Conservation (phyloP, 371 early-diverging fungal genomes). For the Mucor piriformis region DNA sequence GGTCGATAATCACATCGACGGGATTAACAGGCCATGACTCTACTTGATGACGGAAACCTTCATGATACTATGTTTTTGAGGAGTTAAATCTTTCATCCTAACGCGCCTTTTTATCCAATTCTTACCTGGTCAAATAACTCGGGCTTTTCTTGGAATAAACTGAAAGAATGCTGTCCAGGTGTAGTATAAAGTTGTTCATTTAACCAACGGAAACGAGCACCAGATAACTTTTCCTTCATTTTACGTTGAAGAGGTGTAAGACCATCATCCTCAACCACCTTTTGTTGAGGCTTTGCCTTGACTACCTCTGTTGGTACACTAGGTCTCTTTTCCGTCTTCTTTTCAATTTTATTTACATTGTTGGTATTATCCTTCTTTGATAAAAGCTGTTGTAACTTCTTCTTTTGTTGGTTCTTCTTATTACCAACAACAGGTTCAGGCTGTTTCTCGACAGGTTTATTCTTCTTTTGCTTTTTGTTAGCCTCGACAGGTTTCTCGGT, state of each 20-base stretch:
- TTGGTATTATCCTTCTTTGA: constrained; percentile 13
- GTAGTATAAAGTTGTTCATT: constrained; percentile 96
- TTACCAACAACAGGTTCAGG: constrained; percentile 2
- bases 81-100: not conserved
- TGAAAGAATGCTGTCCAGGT: constrained; percentile 72
- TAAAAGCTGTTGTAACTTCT: constrained; percentile 31
- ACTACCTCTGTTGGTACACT: not conserved
- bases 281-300: not conserved
- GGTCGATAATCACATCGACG: constrained; percentile 82
- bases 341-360: not conserved
- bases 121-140: constrained; percentile 86
- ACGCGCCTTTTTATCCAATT: not conserved
- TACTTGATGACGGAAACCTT: constrained; percentile 95
- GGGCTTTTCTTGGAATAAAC: constrained; percentile 82
- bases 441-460: constrained; percentile 5
- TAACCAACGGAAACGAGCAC: constrained; percentile 91
- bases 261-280: constrained; percentile 25
- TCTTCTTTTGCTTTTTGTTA: constrained; percentile 5
- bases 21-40: constrained; percentile 98
- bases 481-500: constrained; percentile 12
- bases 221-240: constrained; percentile 85
- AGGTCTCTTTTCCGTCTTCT: constrained; percentile 1
- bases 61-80: constrained; percentile 80
- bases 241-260: constrained; percentile 76
- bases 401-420: constrained; percentile 18